phyloP scores from a whole-genome alignment of 371 early-diverging fungal genomes.

The Scutellospora calospora region DNA sequence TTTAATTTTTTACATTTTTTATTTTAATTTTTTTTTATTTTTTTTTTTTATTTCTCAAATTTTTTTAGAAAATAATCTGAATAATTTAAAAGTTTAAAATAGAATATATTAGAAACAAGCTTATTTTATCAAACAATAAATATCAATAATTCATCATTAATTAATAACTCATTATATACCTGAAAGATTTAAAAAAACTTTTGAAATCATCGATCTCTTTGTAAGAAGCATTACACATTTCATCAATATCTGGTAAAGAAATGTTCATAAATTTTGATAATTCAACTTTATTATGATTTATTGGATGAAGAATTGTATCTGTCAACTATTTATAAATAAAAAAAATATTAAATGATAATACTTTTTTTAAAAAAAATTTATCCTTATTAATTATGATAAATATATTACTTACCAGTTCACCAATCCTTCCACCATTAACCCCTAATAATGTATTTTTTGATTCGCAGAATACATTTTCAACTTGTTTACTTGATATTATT shows the following conservation, averaged over 20 bases:
- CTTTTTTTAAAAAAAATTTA: not conserved
- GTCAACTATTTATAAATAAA: not conserved
- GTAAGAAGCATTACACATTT: not conserved
- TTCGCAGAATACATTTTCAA: not conserved
- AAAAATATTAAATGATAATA: not conserved
- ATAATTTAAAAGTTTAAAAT: no score
- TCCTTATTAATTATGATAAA: no score
- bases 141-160: no score
- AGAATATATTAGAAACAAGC: no score
- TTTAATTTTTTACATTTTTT: no score
- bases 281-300: not conserved
- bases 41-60: no score
- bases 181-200: not conserved
- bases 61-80: no score
- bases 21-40: no score
- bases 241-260: not conserved
- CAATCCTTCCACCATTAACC: slow-evolving; percentile 15
- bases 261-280: not conserved
- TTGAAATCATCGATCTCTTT: not conserved
- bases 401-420: slow-evolving; percentile 12
- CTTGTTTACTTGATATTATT: not conserved
- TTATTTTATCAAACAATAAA: no score
- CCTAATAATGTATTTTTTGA: not conserved
- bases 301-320: not conserved
- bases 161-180: not conserved